Percentiles rank a stretch among this genome's conserved stretches.
Evolutionary conservation across 176 grass and related monocot species (phyloP).

Genomic region (Pontederia paniculata): DNA sequence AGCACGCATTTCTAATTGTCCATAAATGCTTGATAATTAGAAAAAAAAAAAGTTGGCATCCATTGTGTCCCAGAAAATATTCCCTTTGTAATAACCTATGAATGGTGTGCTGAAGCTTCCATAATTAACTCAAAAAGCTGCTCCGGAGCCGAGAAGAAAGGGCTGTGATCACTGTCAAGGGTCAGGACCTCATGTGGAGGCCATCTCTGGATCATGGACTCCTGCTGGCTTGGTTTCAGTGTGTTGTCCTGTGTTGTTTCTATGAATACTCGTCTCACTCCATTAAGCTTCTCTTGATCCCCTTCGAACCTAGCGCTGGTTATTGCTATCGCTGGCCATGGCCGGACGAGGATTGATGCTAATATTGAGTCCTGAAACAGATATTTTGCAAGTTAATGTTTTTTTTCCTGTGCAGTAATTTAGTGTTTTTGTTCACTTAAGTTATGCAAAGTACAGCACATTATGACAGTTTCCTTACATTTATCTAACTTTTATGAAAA

Average conservation of each 20-base stretch:
- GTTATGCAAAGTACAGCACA: no score
- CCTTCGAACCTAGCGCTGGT: constrained; percentile 6
- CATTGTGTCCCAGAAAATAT: no score
- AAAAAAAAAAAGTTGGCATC: no score
- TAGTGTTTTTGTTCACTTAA: no score
- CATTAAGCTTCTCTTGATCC: neutral
- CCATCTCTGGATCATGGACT: constrained; percentile 40
- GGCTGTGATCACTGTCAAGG: constrained; percentile 39
- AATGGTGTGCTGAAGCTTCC: neutral
- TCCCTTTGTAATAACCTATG: no score
- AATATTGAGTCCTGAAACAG: constrained; percentile 28
- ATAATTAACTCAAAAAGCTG: constrained; percentile 30
- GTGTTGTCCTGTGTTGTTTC: constrained; percentile 29
- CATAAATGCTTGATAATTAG: no score
- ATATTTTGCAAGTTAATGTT: neutral
- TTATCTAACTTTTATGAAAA: no score
- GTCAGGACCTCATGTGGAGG: constrained; percentile 21
- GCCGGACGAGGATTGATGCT: constrained; percentile 35
- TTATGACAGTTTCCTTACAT: no score
- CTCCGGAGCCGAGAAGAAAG: constrained; percentile 55
- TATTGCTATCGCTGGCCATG: constrained; percentile 15
- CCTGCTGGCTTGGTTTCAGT: constrained; percentile 36
- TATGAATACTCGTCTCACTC: constrained; percentile 24
- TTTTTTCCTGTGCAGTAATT: constrained; percentile 1
- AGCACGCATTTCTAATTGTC: no score